Percentiles rank a stretch among this genome's conserved stretches.
Conservation (phyloP, 768 basidiomycete species). For the Tulasnella sp. region DNA sequence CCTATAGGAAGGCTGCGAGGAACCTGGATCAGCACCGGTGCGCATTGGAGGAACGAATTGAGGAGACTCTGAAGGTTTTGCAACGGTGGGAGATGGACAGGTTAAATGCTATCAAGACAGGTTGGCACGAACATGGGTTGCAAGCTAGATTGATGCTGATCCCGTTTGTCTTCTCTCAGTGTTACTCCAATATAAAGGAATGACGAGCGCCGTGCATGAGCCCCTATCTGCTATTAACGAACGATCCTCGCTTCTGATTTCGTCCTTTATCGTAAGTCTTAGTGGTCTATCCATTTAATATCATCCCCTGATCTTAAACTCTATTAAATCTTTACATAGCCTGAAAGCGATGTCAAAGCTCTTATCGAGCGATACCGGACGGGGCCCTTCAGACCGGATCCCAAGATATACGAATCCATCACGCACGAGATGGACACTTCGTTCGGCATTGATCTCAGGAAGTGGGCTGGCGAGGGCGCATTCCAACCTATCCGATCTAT, state of each 20-base stretch:
- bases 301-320: background rate
- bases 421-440: conserved; percentile 75
- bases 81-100: conserved; percentile 83
- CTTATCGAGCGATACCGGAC: conserved; percentile 89
- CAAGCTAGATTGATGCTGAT: background rate
- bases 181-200: conserved; percentile 78
- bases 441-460: conserved; percentile 84
- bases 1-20: conserved; percentile 71
- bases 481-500: conserved; percentile 42
- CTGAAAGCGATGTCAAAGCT: conserved; percentile 75
- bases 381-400: conserved; percentile 79
- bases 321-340: conserved; percentile 35
- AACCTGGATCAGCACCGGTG: conserved; percentile 78
- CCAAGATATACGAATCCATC: conserved; percentile 80
- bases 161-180: conserved; percentile 33
- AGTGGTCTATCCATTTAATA: background rate
- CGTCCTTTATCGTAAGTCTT: conserved; percentile 40
- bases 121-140: conserved; percentile 29
- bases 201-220: conserved; percentile 60
- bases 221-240: conserved; percentile 53
- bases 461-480: conserved; percentile 74
- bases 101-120: conserved; percentile 73
- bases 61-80: conserved; percentile 66
- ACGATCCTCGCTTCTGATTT: conserved; percentile 62
- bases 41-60: conserved; percentile 73